These are phyloP conservation scores for Diaporthe longicolla DNA, from an alignment of 2,329 filamentous ascomycete species.

Conservation along the genomic window DNA sequence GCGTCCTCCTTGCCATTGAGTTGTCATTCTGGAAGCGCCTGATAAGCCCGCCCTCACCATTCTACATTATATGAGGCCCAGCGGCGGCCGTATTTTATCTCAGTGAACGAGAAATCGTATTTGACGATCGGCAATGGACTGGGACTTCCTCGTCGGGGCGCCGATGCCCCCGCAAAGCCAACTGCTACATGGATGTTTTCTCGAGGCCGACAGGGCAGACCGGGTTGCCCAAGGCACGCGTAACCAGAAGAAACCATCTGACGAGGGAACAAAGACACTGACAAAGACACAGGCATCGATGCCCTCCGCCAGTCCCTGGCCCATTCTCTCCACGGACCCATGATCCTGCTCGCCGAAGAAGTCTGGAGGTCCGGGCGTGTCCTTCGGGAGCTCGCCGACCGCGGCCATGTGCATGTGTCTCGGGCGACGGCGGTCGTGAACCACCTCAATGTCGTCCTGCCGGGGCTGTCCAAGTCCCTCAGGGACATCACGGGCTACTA, in stretches of 20 bases:
- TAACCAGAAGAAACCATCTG: too few relatives aligned
- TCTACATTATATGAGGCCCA: constrained; percentile 4
- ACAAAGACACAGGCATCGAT: constrained; percentile 56
- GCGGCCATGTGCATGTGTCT: constrained; percentile 64
- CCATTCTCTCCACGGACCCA: constrained; percentile 60
- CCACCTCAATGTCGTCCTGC: constrained; percentile 70
- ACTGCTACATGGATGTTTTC: constrained; percentile 66
- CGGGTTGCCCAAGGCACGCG: constrained; percentile 53
- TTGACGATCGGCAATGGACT: constrained; percentile 28
- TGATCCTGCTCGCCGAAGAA: constrained; percentile 63
- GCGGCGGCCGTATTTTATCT: neutral
- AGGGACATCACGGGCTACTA: constrained; percentile 67
- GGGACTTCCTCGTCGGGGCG: constrained; percentile 33
- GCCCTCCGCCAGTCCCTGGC: constrained; percentile 62
- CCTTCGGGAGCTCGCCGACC: constrained; percentile 69
- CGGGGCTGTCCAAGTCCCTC: constrained; percentile 67
- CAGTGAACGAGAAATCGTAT: neutral
- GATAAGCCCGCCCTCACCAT: neutral
- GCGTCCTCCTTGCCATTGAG: constrained; percentile 18
- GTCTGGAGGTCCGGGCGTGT: constrained; percentile 59
- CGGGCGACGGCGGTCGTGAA: constrained; percentile 66
- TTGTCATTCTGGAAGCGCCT: neutral
- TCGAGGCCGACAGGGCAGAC: constrained; percentile 68
- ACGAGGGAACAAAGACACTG: constrained; percentile 1
- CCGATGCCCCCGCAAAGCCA: constrained; percentile 45